These are phyloP conservation scores for Phaffia australis DNA, from an alignment of 768 basidiomycete species.

Conservation along the genomic window DNA sequence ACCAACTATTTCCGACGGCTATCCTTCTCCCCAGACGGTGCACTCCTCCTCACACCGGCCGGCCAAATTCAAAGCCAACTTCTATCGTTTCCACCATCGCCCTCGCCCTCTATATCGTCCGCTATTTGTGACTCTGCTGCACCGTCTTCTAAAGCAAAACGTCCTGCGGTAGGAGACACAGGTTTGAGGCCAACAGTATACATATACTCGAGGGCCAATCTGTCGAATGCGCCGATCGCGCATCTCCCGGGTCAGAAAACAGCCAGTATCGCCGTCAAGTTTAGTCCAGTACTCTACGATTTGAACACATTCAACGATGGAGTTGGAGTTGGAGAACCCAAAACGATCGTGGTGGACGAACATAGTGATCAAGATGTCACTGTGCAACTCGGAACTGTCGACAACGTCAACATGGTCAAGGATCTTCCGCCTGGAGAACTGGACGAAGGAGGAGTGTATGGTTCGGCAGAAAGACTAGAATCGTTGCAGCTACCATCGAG, in stretches of 20 bases:
- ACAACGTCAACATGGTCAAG: neutral
- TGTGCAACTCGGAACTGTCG: conserved; percentile 46
- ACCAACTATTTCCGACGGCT: conserved; percentile 92
- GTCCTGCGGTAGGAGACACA: conserved; percentile 26
- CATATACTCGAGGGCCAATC: conserved; percentile 91
- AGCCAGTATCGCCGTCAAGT: conserved; percentile 82
- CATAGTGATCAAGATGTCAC: conserved; percentile 50
- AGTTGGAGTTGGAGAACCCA: conserved; percentile 42
- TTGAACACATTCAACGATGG: conserved; percentile 52
- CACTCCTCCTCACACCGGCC: conserved; percentile 83
- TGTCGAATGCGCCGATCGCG: conserved; percentile 82
- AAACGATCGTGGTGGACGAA: conserved; percentile 52
- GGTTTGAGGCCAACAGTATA: conserved; percentile 58
- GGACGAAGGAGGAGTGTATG: neutral
- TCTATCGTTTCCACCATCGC: conserved; percentile 44
- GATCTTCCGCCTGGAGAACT: neutral
- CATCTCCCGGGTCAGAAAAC: conserved; percentile 95
- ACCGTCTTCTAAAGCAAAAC: neutral
- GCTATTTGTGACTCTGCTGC: neutral
- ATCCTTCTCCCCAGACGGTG: conserved; percentile 90
- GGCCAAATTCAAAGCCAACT: conserved; percentile 79
- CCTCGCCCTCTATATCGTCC: conserved; percentile 2
- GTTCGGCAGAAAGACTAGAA: neutral
- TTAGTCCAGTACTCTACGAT: conserved; percentile 87
- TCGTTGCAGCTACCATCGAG: neutral